Evolutionary conservation across 306 rosid species (phyloP).

Genomic region (Vigna mungo): DNA sequence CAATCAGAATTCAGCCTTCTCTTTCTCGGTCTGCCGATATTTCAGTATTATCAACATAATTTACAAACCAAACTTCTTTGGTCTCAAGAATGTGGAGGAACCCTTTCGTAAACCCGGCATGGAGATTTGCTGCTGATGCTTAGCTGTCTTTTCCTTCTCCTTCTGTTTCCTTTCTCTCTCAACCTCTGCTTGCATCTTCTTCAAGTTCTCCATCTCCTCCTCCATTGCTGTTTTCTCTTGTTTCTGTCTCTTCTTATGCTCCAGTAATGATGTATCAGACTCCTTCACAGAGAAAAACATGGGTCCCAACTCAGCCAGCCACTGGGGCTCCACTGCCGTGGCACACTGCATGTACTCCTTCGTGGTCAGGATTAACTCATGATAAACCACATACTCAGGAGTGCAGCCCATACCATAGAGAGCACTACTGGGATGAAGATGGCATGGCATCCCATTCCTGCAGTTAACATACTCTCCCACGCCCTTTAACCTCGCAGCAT

Average conservation of each 20-base stretch:
- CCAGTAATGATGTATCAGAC: slow-evolving; percentile 88
- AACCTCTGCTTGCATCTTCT: slow-evolving; percentile 75
- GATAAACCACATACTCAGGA: slow-evolving; percentile 91
- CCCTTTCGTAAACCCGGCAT: slow-evolving; percentile 82
- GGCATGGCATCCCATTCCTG: slow-evolving; percentile 93
- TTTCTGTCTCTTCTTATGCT: slow-evolving; percentile 91
- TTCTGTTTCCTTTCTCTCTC: slow-evolving; percentile 64
- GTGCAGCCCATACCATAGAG: slow-evolving; percentile 98
- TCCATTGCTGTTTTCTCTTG: slow-evolving; percentile 95
- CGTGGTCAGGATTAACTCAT: slow-evolving; percentile 78
- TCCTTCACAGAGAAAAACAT: slow-evolving; percentile 98
- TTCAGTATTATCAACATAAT: slow-evolving; percentile 28
- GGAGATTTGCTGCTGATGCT: slow-evolving; percentile 78
- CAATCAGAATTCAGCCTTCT: slow-evolving; percentile 10
- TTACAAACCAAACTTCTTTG: slow-evolving; percentile 84
- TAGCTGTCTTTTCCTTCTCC: slow-evolving; percentile 69
- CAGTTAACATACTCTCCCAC: slow-evolving; percentile 94
- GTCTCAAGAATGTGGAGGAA: slow-evolving; percentile 83
- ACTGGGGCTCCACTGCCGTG: slow-evolving; percentile 94
- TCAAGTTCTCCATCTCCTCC: slow-evolving; percentile 93
- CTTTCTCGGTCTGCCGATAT: background rate
- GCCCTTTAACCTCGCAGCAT: slow-evolving; percentile 90
- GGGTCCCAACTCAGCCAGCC: slow-evolving; percentile 97
- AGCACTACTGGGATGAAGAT: slow-evolving; percentile 98
- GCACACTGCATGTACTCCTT: slow-evolving; percentile 99